Base-by-base conservation (phyloP, 305 asterid genomes). In the Fraxinus baroniana region DNA sequence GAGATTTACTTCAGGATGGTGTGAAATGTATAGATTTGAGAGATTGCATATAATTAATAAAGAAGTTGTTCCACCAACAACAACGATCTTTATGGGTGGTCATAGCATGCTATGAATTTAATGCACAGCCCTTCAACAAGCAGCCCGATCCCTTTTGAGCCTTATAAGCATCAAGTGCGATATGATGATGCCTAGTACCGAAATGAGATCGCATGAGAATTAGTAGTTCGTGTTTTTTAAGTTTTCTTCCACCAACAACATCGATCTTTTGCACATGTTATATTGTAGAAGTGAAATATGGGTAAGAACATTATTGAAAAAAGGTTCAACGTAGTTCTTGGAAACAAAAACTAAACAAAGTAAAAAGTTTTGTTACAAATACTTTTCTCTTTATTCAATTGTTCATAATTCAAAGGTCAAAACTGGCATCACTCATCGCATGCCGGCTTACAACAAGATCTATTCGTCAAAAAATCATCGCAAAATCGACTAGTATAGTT, bases 151-250 rank as follows among this genome's bases (percentile, higher is more conserved):
- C 60, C 9, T 39, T 39, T 8, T 39, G 28, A 18, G 98, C 82
- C 86, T 89, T 84, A 89, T 92, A 93, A 84, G 83, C 97, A 95
- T 15, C 60, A 15, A 49, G 6, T 20, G 7, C 60, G 18, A 49
- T 49, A 49, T 4, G 60, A 15, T 49, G 60, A 26, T 26, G 28
- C 60, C 7, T 49, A 15, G 20, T 49, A 49, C 60, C 18, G 20
- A 44, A 39, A 49, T 49, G 7, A 26, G 28, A 26, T 26, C 28
- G 1, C 28, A 26, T 26, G 28, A 26, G 28, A 26, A 26, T 26
- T 26, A 26, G 28, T 26, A 26, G 28, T 26, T 26, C 28, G 28
- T 26, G 28, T 26, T 26, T 49, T 17, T 49, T 15, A 0, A 49
- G 7, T 49, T 52, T 5, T 52, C 64, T 52, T n/a, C 24, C 64